Conservation (phyloP, 192 early-diverging fungal species). For the Coemansia sp. region DNA sequence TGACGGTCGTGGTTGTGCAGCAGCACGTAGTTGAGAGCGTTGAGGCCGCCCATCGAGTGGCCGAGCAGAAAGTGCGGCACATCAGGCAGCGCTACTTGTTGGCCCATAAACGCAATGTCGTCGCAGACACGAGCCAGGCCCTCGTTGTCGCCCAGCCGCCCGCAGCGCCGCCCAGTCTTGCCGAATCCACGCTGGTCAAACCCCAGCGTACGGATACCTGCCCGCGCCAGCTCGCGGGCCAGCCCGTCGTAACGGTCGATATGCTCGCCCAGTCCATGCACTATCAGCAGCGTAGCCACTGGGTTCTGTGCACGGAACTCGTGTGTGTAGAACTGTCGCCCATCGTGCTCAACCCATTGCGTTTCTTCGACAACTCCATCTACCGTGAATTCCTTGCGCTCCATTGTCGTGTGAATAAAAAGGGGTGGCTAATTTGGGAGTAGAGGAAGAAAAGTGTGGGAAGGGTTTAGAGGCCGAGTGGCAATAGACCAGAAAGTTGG, state of each 20-base stretch:
- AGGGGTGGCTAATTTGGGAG: neutral
- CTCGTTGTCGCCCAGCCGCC: slow-evolving; percentile 52
- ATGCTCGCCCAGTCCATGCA: slow-evolving; percentile 68
- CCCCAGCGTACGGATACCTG: slow-evolving; percentile 55
- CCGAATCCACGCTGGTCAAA: slow-evolving; percentile 69
- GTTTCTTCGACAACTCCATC: slow-evolving; percentile 34
- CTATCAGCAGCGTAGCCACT: slow-evolving; percentile 51
- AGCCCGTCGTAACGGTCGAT: slow-evolving; percentile 59
- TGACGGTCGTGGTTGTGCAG: slow-evolving; percentile 21
- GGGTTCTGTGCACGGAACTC: slow-evolving; percentile 29
- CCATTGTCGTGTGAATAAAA: neutral
- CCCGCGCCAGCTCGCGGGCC: slow-evolving; percentile 47
- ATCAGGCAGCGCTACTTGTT: slow-evolving; percentile 27
- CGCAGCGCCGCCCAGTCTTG: slow-evolving; percentile 52
- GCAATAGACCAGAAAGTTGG: no score
- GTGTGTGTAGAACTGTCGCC: slow-evolving; percentile 38
- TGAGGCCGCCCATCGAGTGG: slow-evolving; percentile 59
- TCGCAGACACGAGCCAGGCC: slow-evolving; percentile 30
- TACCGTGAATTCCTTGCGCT: slow-evolving; percentile 2
- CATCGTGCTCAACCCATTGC: slow-evolving; percentile 28
- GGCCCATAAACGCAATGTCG: slow-evolving; percentile 52
- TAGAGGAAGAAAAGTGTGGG: neutral
- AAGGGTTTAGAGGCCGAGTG: neutral
- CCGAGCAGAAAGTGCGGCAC: slow-evolving; percentile 60
- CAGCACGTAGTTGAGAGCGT: slow-evolving; percentile 32